phyloP scores from a whole-genome alignment of 805 yeast genomes.

The Isabelozyma pseudorhagii region DNA sequence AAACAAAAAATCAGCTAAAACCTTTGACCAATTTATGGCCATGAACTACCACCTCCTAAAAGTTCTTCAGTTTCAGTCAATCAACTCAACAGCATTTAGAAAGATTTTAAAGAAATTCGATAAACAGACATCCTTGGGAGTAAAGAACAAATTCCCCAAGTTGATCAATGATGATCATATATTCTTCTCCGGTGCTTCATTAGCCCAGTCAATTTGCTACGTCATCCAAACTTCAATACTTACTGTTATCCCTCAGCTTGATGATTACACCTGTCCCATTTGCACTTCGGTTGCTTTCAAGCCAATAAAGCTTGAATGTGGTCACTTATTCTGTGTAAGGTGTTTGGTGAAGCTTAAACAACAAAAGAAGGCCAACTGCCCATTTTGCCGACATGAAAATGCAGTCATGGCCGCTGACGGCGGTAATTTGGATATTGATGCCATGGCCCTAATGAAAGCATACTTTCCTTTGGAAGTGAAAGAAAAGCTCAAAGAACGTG shows the following conservation, averaged over 20 bases:
- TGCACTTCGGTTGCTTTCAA: conserved; percentile 69
- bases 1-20: conserved; percentile 39
- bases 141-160: conserved; percentile 45
- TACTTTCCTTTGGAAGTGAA: conserved; percentile 70
- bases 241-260: conserved; percentile 65
- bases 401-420: conserved; percentile 60
- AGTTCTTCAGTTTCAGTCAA: conserved; percentile 55
- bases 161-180: conserved; percentile 40
- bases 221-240: conserved; percentile 55
- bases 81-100: conserved; percentile 60
- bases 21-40: conserved; percentile 49
- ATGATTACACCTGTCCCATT: conserved; percentile 73
- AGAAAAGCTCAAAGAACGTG: conserved; percentile 54
- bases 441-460: conserved; percentile 50
- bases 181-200: conserved; percentile 43
- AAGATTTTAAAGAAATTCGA: conserved; percentile 76
- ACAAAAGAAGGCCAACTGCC: conserved; percentile 57
- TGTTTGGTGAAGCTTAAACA: conserved; percentile 69
- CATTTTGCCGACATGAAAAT: conserved; percentile 54
- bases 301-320: conserved; percentile 63
- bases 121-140: conserved; percentile 59
- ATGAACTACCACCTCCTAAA: conserved; percentile 55
- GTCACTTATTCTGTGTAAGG: conserved; percentile 69
- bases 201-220: conserved; percentile 53
- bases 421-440: conserved; percentile 52